phyloP scores from a whole-genome alignment of 768 basidiomycete genomes.

The Lactarius deliciosus region DNA sequence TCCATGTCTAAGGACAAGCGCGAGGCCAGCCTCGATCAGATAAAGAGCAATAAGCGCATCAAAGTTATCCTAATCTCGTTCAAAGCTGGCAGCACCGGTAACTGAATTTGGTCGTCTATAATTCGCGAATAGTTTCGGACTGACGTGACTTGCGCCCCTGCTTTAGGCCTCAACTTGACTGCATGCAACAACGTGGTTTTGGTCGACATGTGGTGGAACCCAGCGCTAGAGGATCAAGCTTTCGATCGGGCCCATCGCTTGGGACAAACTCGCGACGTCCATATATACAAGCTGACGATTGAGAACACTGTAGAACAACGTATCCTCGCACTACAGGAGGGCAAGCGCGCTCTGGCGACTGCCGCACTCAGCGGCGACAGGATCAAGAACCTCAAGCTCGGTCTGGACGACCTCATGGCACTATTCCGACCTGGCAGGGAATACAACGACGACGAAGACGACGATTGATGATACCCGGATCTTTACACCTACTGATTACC shows the following conservation, averaged over 20 bases:
- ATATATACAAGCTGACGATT: conserved; percentile 88
- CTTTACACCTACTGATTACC: background rate
- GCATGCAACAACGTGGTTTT: conserved; percentile 94
- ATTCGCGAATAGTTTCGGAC: background rate
- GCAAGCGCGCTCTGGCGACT: conserved; percentile 79
- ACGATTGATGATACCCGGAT: conserved; percentile 5
- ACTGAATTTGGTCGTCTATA: background rate
- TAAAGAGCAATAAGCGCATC: conserved; percentile 56
- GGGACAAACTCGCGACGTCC: conserved; percentile 83
- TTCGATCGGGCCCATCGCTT: conserved; percentile 90
- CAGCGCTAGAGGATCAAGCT: conserved; percentile 89
- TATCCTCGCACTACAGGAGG: conserved; percentile 88
- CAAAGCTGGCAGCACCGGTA: conserved; percentile 93
- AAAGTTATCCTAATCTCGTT: conserved; percentile 92
- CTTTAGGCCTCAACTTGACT: conserved; percentile 80
- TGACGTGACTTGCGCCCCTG: background rate
- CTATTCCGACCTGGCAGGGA: conserved; percentile 65
- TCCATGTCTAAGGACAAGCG: conserved; percentile 77
- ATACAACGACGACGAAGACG: conserved; percentile 49
- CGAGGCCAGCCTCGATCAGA: conserved; percentile 69
- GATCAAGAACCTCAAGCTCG: conserved; percentile 79
- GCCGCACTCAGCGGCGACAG: conserved; percentile 89
- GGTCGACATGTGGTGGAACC: conserved; percentile 95
- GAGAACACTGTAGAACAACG: conserved; percentile 86
- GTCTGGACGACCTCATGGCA: conserved; percentile 82